Evolutionary conservation across 2,329 filamentous ascomycete genomes (phyloP), one percentile per base, ranked within the genome.

Genomic region (Colletotrichum sublineola): DNA sequence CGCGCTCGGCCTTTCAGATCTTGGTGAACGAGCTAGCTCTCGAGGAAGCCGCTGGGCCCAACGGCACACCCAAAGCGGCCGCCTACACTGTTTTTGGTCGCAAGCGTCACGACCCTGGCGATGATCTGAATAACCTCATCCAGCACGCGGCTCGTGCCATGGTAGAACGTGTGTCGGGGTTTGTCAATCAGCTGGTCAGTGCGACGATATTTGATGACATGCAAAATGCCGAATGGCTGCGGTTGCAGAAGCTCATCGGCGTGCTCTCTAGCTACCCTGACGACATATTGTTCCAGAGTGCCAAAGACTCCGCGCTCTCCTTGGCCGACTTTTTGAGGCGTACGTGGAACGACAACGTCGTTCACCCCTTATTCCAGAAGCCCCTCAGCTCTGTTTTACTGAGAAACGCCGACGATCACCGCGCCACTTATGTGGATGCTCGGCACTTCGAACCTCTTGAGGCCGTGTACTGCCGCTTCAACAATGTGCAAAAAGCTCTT

Each of bases 11-110:
- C 0, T 93, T 92, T 75, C 83, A 85, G 14, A 86, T 92, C 36
- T 83, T 93, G 5, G 90, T 92, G 31, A 89, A 87, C 24, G 91
- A 93, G 76, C 84, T 87, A 63, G 90, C 90, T 4, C 76, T 92
- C 15, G 82, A 82, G 52, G 78, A 83, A 33, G 80, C 83, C 9
- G 68, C 71, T 24, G 62, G 14, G 12, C 50, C 68, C 2, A 63
- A 67, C 38, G 79, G 77, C 29, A 44, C 42, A 9, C 61, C 60
- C 20, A 42, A 63, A 33, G 24, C 62, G 57, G 56, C 53, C 58
- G 73, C 63, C 36, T 80, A 78, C 52, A 81, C 81, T 42, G 71
- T 81, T 56, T 88, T 84, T 76, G 86, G 87, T 48, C 86, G 89
- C 40, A 80, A 79, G 12, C 76, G 82, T n/a, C 85, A 86, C 3